phyloP scores from a whole-genome alignment of 129 eudicot genomes.

The Kitagawia praeruptora region DNA sequence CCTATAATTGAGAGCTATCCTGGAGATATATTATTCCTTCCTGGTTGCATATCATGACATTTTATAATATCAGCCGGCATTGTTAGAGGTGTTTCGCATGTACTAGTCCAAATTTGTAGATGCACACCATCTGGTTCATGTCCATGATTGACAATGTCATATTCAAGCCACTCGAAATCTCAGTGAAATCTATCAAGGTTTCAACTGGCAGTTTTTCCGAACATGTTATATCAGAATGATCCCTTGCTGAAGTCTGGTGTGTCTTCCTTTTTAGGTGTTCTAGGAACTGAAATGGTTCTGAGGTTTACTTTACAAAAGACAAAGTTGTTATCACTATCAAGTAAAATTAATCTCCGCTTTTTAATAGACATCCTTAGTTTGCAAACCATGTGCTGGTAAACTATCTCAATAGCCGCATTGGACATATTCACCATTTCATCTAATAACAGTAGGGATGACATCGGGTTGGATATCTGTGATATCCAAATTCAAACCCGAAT shows the following conservation, averaged over 20 bases:
- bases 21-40: background rate
- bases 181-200: slow-evolving; percentile 11
- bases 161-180: background rate
- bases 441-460: too few species aligned
- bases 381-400: slow-evolving; percentile 12
- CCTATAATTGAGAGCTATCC: too few species aligned
- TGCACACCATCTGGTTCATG: slow-evolving; percentile 10
- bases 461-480: too few species aligned
- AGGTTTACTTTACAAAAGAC: slow-evolving; percentile 7
- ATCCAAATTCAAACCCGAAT: too few species aligned
- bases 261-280: slow-evolving; percentile 18
- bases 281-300: slow-evolving; percentile 8
- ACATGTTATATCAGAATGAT: slow-evolving; percentile 7
- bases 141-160: slow-evolving; percentile 7
- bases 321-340: slow-evolving; percentile 7
- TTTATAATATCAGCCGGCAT: slow-evolving; percentile 15
- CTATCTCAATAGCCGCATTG: slow-evolving; percentile 8
- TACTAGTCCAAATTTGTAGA: slow-evolving; percentile 5
- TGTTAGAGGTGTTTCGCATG: slow-evolving; percentile 8
- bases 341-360: slow-evolving; percentile 8
- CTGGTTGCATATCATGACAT: slow-evolving; percentile 13
- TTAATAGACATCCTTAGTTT: slow-evolving; percentile 17
- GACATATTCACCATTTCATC: slow-evolving; percentile 78
- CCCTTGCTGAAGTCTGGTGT: slow-evolving; percentile 9
- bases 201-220: slow-evolving; percentile 8